Evolutionary conservation across 2,329 filamentous ascomycete genomes (phyloP).

Genomic region (Venturia carpophila): DNA sequence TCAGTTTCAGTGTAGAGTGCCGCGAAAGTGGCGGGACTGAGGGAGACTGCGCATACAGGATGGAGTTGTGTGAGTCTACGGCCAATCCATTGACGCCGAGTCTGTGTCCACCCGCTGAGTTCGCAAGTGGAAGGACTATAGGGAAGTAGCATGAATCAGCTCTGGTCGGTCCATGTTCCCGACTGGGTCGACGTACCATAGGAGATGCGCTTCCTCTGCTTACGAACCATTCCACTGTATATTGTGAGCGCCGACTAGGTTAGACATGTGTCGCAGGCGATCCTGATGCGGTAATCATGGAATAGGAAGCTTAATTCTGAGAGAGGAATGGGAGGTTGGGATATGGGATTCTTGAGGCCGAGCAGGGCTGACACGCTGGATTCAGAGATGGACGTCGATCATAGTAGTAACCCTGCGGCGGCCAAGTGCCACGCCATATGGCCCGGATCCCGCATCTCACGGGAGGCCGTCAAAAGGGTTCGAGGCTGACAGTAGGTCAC

Average conservation of each 20-base stretch:
- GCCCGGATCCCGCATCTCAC: too few species aligned
- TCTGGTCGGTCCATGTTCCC: background rate
- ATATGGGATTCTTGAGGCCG: background rate
- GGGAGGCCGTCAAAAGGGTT: background rate
- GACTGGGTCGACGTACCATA: conserved; percentile 37
- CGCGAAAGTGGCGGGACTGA: conserved; percentile 20
- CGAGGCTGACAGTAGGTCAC: conserved; percentile 1
- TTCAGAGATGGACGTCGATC: background rate
- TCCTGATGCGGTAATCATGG: background rate
- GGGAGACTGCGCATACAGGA: conserved; percentile 57
- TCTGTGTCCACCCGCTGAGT: conserved; percentile 74
- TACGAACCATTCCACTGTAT: conserved; percentile 38
- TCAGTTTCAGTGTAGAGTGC: conserved; percentile 21
- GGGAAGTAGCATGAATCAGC: background rate
- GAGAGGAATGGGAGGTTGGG: background rate
- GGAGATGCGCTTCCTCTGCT: conserved; percentile 46
- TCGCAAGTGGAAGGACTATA: conserved; percentile 62
- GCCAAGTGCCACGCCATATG: background rate
- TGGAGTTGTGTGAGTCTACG: conserved; percentile 72
- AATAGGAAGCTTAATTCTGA: background rate
- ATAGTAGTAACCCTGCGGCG: background rate
- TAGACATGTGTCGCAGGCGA: conserved; percentile 5
- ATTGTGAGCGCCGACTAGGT: background rate
- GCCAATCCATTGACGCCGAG: conserved; percentile 92
- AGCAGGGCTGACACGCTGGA: background rate